A percentile compares a stretch with the other conserved stretches of the same genome.
These are phyloP conservation scores for Ocimum tenuiflorum DNA, from an alignment of 257 asterid species.

Conservation along the genomic window DNA sequence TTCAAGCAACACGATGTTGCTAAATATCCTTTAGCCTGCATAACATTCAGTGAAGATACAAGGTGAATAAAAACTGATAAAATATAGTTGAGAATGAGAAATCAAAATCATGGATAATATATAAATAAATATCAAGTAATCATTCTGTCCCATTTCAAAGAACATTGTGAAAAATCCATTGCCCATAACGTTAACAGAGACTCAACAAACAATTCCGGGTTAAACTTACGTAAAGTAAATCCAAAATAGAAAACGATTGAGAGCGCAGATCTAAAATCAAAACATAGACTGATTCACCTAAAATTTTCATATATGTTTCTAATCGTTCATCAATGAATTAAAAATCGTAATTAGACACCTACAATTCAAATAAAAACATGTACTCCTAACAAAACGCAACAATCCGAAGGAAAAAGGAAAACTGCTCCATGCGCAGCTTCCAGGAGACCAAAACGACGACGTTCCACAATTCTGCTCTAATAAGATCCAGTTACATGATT, in stretches of 20 bases:
- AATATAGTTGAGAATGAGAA: background rate
- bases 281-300: background rate
- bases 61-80: background rate
- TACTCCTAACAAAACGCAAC: background rate
- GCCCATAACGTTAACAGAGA: too few species aligned
- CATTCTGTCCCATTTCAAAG: background rate
- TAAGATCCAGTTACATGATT: slow-evolving; percentile 28
- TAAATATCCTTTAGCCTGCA: slow-evolving; percentile 33
- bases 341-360: slow-evolving; percentile 1
- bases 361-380: background rate
- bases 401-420: background rate
- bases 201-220: background rate
- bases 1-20: slow-evolving; percentile 18
- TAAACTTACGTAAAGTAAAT: background rate
- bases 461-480: slow-evolving; percentile 1
- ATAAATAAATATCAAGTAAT: background rate
- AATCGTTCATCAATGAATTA: background rate
- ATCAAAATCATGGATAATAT: background rate
- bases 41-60: background rate
- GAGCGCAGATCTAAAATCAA: slow-evolving; percentile 18
- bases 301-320: too few species aligned
- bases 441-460: background rate
- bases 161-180: background rate
- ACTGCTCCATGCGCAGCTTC: background rate
- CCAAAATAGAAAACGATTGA: background rate